Conservation (phyloP, 495 filamentous ascomycete genomes). For the Lasiosphaeria hispida region DNA sequence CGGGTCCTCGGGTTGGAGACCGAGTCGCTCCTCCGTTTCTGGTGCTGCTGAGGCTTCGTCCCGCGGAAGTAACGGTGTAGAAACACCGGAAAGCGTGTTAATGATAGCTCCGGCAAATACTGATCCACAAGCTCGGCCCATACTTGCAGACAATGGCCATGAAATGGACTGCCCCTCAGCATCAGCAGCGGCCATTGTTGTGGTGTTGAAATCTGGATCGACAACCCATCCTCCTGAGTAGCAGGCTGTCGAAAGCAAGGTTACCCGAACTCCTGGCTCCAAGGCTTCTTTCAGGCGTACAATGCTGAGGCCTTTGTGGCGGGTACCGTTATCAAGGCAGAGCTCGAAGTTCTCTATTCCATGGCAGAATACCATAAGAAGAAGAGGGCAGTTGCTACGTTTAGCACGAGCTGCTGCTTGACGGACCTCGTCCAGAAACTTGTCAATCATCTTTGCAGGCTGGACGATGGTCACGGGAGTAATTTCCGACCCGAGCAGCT, state of each 20-base stretch:
- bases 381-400: background rate
- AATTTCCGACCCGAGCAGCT: slow-evolving; percentile 8
- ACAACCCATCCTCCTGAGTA: background rate
- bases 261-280: background rate
- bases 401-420: slow-evolving; percentile 1
- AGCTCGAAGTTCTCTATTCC: background rate
- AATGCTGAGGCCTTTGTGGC: background rate
- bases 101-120: background rate
- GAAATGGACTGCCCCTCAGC: background rate
- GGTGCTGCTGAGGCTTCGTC: too few species aligned
- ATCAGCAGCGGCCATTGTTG: background rate
- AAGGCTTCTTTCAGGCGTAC: background rate
- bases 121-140: background rate
- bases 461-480: slow-evolving; percentile 4
- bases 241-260: background rate
- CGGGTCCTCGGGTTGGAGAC: too few species aligned
- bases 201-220: background rate
- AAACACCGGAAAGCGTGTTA: background rate
- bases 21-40: too few species aligned
- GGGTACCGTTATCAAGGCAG: background rate
- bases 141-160: background rate
- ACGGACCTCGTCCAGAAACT: slow-evolving; percentile 3
- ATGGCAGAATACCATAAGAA: slow-evolving; percentile 2
- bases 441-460: too few species aligned
- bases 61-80: background rate